Percentiles rank a stretch among this genome's conserved stretches.
Conservation (phyloP, 2,329 filamentous ascomycete genomes). For the Verticillium albo-atrum region DNA sequence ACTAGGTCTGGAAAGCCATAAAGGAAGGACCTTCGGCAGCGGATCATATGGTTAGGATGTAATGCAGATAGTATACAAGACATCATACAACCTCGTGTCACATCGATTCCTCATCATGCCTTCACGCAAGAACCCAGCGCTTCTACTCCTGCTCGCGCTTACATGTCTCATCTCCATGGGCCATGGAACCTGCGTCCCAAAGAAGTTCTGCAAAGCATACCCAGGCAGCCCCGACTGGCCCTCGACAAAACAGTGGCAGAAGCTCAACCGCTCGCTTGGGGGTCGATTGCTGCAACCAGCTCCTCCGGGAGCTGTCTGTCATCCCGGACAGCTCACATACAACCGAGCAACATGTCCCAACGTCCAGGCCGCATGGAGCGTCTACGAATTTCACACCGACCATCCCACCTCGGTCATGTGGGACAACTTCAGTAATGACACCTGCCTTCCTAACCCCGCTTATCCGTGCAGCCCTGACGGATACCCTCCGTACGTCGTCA, state of each 20-base stretch:
- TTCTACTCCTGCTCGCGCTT: background rate
- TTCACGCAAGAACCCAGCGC: background rate
- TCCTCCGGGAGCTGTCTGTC: slow-evolving; percentile 41
- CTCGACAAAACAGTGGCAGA: slow-evolving; percentile 34
- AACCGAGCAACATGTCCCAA: slow-evolving; percentile 24
- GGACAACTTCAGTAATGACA: slow-evolving; percentile 44
- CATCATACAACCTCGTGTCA: background rate
- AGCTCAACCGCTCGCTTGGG: slow-evolving; percentile 38
- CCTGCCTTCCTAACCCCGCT: slow-evolving; percentile 38
- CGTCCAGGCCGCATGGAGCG: slow-evolving; percentile 2
- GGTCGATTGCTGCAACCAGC: slow-evolving; percentile 36
- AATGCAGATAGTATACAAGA: background rate
- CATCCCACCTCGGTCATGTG: slow-evolving; percentile 26
- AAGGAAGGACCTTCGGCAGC: background rate
- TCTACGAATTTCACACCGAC: slow-evolving; percentile 27
- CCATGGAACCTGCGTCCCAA: background rate
- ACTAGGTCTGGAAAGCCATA: background rate
- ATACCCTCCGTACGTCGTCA: slow-evolving; percentile 31
- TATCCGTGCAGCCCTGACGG: slow-evolving; percentile 26
- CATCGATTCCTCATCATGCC: background rate
- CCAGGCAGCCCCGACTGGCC: slow-evolving; percentile 45
- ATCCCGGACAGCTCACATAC: slow-evolving; percentile 27
- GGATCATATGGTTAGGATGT: background rate
- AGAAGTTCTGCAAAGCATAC: slow-evolving; percentile 38
- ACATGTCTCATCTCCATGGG: background rate